phyloP scores from a whole-genome alignment of 371 early-diverging fungal genomes.

The Actinomucor elegans region DNA sequence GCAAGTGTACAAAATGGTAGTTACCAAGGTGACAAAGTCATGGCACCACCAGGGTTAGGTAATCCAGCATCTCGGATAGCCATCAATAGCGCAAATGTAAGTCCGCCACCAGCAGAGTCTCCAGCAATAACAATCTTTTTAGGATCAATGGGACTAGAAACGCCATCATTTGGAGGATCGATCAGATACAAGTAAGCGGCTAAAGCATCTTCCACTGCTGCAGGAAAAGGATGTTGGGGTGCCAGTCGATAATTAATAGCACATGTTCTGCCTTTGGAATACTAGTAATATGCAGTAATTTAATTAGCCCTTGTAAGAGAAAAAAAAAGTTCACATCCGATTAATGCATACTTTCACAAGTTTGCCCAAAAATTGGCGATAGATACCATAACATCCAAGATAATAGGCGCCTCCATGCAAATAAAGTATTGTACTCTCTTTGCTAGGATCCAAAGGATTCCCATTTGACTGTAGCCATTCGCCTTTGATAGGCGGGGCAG shows the following conservation, averaged over 20 bases:
- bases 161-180: constrained; percentile 46
- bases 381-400: constrained; percentile 47
- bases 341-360: constrained; percentile 38
- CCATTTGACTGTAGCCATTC: constrained; percentile 40
- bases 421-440: constrained; percentile 45
- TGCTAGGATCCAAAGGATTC: constrained; percentile 10
- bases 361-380: constrained; percentile 42
- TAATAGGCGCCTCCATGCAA: constrained; percentile 78
- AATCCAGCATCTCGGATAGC: constrained; percentile 55
- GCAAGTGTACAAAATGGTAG: too few relatives aligned
- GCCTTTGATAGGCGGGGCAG: constrained; percentile 25
- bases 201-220: constrained; percentile 78
- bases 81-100: constrained; percentile 45
- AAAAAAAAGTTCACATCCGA: too few relatives aligned
- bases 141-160: constrained; percentile 45
- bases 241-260: constrained; percentile 79
- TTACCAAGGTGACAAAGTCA: constrained; percentile 52
- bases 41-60: constrained; percentile 50
- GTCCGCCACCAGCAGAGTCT: constrained; percentile 80
- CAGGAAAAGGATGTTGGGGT: constrained; percentile 83
- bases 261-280: constrained; percentile 33
- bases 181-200: constrained; percentile 72
- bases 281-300: constrained; percentile 9
- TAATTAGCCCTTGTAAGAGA: too few relatives aligned
- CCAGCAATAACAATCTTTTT: constrained; percentile 76